Conservation (phyloP, 257 asterid genomes). For the Buddleja alternifolia region DNA sequence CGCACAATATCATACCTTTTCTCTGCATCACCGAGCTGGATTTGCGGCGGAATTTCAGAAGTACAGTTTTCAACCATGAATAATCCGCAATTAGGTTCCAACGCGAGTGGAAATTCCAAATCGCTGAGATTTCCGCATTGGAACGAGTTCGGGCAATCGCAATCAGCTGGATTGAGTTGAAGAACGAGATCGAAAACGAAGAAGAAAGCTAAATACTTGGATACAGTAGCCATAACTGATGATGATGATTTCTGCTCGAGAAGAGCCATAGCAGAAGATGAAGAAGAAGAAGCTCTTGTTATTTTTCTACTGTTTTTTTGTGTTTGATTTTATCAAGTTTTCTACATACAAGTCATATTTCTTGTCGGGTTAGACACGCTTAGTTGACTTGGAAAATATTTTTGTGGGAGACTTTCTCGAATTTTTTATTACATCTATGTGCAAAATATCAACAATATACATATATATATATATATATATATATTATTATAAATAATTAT, state of each 20-base stretch:
- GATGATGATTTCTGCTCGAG: not conserved
- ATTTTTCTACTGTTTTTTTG: too few species aligned
- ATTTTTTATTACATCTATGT: too few species aligned
- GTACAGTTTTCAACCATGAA: not conserved
- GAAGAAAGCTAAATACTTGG: not conserved
- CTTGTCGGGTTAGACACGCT: slow-evolving; percentile 34
- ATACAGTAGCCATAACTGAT: slow-evolving; percentile 22
- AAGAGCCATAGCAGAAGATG: too few species aligned
- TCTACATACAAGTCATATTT: slow-evolving; percentile 9
- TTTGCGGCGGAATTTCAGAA: not conserved
- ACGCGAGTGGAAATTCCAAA: slow-evolving; percentile 25
- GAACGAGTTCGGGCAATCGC: not conserved
- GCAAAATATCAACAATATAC: too few species aligned
- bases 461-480: too few species aligned
- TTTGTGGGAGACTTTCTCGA: slow-evolving; percentile 28
- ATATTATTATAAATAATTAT: too few species aligned
- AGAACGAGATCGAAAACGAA: slow-evolving; percentile 1
- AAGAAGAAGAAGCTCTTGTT: not conserved
- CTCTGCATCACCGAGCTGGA: slow-evolving; percentile 6
- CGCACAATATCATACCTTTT: not conserved
- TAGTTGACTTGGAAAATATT: slow-evolving; percentile 30
- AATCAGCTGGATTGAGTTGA: not conserved
- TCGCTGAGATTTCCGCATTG: slow-evolving; percentile 18
- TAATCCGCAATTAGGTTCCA: slow-evolving; percentile 30
- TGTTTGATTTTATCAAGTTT: not conserved